Base-by-base conservation (phyloP, 495 filamentous ascomycete genomes). In the Hyaloscypha variabilis region DNA sequence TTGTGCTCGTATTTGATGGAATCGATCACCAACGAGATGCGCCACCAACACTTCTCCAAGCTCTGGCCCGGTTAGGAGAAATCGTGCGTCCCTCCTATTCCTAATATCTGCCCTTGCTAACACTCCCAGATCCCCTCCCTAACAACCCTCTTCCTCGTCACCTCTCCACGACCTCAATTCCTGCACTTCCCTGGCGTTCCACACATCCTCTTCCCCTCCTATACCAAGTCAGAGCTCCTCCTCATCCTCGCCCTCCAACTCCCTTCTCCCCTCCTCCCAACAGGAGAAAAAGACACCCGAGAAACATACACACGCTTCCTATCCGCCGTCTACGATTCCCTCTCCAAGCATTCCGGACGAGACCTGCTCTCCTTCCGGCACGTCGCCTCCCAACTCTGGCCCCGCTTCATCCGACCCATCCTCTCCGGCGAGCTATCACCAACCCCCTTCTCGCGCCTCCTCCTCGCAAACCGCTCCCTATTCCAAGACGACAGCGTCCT, bases 1-100 rank as follows among this genome's bases (percentile, higher is more conserved):
- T 96, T 73, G 87, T 94, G 28, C 75, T 97, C 39, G 92, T 96
- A 30, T 85, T 97, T 64, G 96, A 99, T 77, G 91, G 87, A n/a
- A 91, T 97, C 62, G 95, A 98, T 73, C 85, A 81, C 53, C 93
- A 96, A 77, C 79, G 91, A 69, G 96, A 98, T 64, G 85, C 90
- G 10, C 83, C 90, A 3, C 84, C 85, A 13, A 97, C 91, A 0
- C 75, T 97, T 1, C 76, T 97, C n/a, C 87, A 93, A n/a, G 92
- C 90, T 8, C 75, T 96, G 46, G 90, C 88, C 31, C 82, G 92
- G 51, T 75, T 96, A 59, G 90, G 91, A 39, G 91, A 96, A 73
- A 78, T 88, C 61, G 91, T 92, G 77, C 69, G 88, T 81, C 24
- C 3, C 24, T 29, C n/a, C 23, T 14, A 19, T 19, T 24, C 17